phyloP scores from a whole-genome alignment of 805 yeast species.

The Yarrowia porcina region DNA sequence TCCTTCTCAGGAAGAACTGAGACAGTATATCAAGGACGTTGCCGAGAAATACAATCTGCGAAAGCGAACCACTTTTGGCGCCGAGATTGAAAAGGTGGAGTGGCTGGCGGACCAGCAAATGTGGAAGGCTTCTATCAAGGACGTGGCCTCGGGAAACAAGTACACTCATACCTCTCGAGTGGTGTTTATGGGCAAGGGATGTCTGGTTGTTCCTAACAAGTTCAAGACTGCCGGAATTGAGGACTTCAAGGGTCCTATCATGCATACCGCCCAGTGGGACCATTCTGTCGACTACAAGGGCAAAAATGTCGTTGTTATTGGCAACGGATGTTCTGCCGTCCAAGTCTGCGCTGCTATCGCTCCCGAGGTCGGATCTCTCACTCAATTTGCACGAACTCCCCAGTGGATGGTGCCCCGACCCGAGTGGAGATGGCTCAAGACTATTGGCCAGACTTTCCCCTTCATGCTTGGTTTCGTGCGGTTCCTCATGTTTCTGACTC shows the following conservation, averaged over 20 bases:
- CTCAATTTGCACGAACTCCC: conserved; percentile 30
- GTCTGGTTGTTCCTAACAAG: conserved; percentile 22
- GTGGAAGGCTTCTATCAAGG: conserved; percentile 13
- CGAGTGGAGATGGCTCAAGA: conserved; percentile 4
- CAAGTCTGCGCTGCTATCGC: conserved; percentile 29
- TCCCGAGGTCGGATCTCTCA: conserved; percentile 26
- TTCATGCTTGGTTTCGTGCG: conserved; percentile 23
- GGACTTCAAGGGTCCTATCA: conserved; percentile 25
- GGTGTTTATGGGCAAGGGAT: conserved; percentile 23
- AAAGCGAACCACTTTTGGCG: not conserved
- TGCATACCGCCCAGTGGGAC: conserved; percentile 27
- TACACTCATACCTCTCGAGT: conserved; percentile 13
- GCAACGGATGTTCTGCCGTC: conserved; percentile 31
- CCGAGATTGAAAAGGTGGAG: conserved; percentile 23
- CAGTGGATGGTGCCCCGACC: conserved; percentile 29
- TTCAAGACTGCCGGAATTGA: conserved; percentile 11
- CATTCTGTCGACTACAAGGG: conserved; percentile 26
- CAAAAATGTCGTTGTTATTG: conserved; percentile 30
- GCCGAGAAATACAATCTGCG: conserved; percentile 20
- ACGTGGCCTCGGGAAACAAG: not conserved
- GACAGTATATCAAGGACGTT: conserved; percentile 20
- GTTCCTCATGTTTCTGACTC: conserved; percentile 25
- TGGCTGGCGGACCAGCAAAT: conserved; percentile 19
- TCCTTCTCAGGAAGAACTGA: conserved; percentile 20
- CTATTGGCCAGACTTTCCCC: not conserved